Evolutionary conservation across 2,329 filamentous ascomycete species (phyloP).

Genomic region (Aureobasidium vineae): DNA sequence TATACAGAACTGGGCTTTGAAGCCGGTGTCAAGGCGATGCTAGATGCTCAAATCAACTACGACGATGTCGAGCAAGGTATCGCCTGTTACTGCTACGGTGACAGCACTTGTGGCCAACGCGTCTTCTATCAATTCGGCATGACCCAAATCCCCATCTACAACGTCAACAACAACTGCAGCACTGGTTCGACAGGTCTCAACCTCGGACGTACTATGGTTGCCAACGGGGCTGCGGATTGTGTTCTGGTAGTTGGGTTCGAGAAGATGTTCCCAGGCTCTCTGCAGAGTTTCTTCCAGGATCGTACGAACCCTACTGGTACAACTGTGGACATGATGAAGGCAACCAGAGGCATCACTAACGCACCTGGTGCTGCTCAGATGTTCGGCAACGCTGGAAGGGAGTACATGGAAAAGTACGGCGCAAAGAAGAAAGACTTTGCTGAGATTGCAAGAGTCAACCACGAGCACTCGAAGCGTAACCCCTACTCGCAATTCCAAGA

Average conservation of each 20-base stretch:
- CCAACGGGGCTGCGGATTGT: slow-evolving; percentile 78
- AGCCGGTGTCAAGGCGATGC: slow-evolving; percentile 82
- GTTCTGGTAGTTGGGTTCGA: slow-evolving; percentile 93
- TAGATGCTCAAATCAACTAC: slow-evolving; percentile 85
- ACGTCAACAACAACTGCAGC: slow-evolving; percentile 98
- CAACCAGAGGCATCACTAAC: slow-evolving; percentile 75
- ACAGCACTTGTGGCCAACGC: slow-evolving; percentile 90
- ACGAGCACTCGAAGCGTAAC: slow-evolving; percentile 86
- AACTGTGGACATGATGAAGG: slow-evolving; percentile 73
- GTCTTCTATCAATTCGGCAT: slow-evolving; percentile 99
- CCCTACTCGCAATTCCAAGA: slow-evolving; percentile 98
- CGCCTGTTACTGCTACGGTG: slow-evolving; percentile 98
- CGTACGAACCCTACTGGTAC: slow-evolving; percentile 75
- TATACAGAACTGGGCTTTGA: slow-evolving; percentile 95
- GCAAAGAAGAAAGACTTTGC: slow-evolving; percentile 84
- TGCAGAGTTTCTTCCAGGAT: slow-evolving; percentile 83
- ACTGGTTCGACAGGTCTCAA: slow-evolving; percentile 90
- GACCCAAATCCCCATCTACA: slow-evolving; percentile 94
- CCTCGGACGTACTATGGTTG: slow-evolving; percentile 77
- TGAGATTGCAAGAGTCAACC: slow-evolving; percentile 90
- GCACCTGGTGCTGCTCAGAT: slow-evolving; percentile 86
- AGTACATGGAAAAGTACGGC: slow-evolving; percentile 96
- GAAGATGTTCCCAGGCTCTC: slow-evolving; percentile 93
- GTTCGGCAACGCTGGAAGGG: slow-evolving; percentile 89
- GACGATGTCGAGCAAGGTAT: slow-evolving; percentile 94